A percentile compares a stretch with the other conserved stretches of the same genome.
Evolutionary conservation across 1,284 basidiomycete genomes (phyloP).

Genomic region (Lentinus polychrous): DNA sequence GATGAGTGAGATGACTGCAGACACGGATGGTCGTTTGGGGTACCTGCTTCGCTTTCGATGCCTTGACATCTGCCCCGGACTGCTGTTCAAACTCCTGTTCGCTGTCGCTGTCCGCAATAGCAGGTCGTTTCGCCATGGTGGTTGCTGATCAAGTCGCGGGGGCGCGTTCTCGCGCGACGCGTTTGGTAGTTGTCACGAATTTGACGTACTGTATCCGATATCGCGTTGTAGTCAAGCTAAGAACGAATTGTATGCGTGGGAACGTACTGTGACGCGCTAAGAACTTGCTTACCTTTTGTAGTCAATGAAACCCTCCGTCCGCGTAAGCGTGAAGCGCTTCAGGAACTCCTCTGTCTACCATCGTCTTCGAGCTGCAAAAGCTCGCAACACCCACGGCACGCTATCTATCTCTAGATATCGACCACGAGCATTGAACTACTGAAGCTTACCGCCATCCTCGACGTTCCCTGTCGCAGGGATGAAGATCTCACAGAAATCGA

Average conservation of each 20-base stretch:
- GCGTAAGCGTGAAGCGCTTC: slow-evolving; percentile 3
- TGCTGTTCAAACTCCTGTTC: slow-evolving; percentile 5
- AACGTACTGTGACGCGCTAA: not conserved
- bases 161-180: slow-evolving; percentile 1
- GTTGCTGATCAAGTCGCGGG: not conserved
- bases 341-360: not conserved
- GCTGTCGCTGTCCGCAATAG: not conserved
- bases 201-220: not conserved
- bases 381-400: not conserved
- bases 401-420: not conserved
- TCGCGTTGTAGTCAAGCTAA: not conserved
- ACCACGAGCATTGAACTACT: not conserved
- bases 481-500: slow-evolving; percentile 77
- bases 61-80: slow-evolving; percentile 12
- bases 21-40: too few species aligned
- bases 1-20: too few species aligned
- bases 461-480: slow-evolving; percentile 51
- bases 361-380: not conserved
- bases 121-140: not conserved
- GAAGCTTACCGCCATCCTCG: slow-evolving; percentile 20
- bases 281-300: not conserved
- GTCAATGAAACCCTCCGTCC: slow-evolving; percentile 3
- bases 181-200: not conserved
- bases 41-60: slow-evolving; percentile 14
- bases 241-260: not conserved